Evolutionary conservation across 2,329 filamentous ascomycete species (phyloP).

Genomic region (Exophiala spinifera): DNA sequence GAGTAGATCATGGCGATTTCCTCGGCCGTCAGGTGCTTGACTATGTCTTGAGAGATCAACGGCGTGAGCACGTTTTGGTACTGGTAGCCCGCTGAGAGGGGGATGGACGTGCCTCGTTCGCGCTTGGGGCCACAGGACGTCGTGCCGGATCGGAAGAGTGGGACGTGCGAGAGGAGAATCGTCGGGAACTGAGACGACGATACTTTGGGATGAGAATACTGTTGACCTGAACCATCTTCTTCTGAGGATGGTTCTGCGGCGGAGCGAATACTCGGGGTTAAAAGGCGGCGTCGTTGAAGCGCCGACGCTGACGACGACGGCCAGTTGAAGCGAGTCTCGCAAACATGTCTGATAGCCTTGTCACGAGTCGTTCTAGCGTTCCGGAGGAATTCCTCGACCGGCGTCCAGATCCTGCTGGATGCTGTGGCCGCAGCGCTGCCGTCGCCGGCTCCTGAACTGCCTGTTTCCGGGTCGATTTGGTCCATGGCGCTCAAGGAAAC

Average conservation of each 20-base stretch:
- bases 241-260: not conserved
- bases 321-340: conserved; percentile 16
- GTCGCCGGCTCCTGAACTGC: conserved; percentile 46
- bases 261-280: conserved; percentile 6
- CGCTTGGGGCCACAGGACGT: conserved; percentile 85
- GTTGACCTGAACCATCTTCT: not conserved
- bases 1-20: conserved; percentile 86
- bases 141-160: conserved; percentile 74
- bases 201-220: not conserved
- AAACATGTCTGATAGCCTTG: conserved; percentile 49
- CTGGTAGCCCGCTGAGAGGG: conserved; percentile 77
- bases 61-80: conserved; percentile 91
- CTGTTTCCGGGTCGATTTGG: conserved; percentile 50
- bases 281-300: conserved; percentile 1
- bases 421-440: conserved; percentile 40
- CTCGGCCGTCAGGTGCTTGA: conserved; percentile 65
- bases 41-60: conserved; percentile 69
- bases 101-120: conserved; percentile 78
- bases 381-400: conserved; percentile 72
- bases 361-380: conserved; percentile 62
- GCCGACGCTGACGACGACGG: too few species aligned
- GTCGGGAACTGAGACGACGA: conserved; percentile 61
- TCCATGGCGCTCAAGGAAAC: conserved; percentile 79
- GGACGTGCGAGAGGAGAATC: conserved; percentile 85
- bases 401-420: conserved; percentile 65